Evolutionary conservation across 345 rosid genomes (phyloP).

Genomic region (Chamaenerion angustifolium): DNA sequence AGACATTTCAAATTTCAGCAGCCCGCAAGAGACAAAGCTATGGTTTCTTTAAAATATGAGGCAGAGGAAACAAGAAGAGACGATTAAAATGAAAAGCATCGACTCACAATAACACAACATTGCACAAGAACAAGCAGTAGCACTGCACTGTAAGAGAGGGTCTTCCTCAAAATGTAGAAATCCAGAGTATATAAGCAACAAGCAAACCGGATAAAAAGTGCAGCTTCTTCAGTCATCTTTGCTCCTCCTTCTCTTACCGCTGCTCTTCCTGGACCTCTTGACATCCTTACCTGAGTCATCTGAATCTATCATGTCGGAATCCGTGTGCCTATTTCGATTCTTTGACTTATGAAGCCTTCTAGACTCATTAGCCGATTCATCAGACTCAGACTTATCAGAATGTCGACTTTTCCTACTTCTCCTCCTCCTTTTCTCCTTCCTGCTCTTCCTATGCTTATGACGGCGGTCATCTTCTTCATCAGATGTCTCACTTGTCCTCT

Average conservation of each 20-base stretch:
- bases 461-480: constrained; percentile 24
- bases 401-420: constrained; percentile 30
- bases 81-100: no score
- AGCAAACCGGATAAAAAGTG: no score
- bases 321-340: constrained; percentile 48
- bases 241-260: constrained; percentile 15
- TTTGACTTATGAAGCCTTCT: constrained; percentile 26
- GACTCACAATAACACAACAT: no score
- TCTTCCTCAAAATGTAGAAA: no score
- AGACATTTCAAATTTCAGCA: no score
- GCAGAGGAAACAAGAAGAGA: no score
- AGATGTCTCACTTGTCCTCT: constrained; percentile 30
- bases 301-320: constrained; percentile 25
- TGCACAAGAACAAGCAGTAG: no score
- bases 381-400: constrained; percentile 32
- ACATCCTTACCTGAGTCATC: constrained; percentile 51
- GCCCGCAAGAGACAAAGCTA: no score
- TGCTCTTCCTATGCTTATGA: constrained; percentile 15
- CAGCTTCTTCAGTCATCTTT: no score
- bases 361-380: constrained; percentile 21
- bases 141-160: no score
- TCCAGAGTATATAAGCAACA: no score
- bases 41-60: no score
- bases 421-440: constrained; percentile 32
- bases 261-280: constrained; percentile 38